phyloP scores from a whole-genome alignment of 2,329 filamentous ascomycete genomes.

The Ilyonectria sp. region DNA sequence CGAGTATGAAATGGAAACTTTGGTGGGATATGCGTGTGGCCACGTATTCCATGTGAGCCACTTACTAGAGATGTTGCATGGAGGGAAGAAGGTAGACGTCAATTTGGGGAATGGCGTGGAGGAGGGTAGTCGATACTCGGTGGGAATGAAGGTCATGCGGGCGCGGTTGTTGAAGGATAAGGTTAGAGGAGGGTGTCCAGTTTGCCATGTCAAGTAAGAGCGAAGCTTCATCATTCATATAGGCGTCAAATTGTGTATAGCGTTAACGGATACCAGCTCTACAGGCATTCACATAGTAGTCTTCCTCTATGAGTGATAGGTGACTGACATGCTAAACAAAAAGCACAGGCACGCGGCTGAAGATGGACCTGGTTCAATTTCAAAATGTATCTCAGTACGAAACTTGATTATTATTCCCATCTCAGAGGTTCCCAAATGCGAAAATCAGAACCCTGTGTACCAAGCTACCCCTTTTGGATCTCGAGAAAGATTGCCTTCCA shows the following conservation, averaged over 20 bases:
- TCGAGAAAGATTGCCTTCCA: slow-evolving; percentile 32
- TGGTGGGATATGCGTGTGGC: slow-evolving; percentile 86
- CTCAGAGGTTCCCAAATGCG: slow-evolving; percentile 36
- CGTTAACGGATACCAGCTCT: slow-evolving; percentile 19
- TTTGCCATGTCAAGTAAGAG: slow-evolving; percentile 60
- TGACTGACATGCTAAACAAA: not conserved
- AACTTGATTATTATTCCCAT: slow-evolving; percentile 44
- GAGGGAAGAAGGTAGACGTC: slow-evolving; percentile 62
- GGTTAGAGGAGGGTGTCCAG: slow-evolving; percentile 75
- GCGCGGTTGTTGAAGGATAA: slow-evolving; percentile 83
- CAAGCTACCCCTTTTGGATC: slow-evolving; percentile 36
- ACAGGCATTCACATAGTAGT: not conserved
- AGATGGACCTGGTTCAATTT: slow-evolving; percentile 36
- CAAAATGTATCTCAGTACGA: slow-evolving; percentile 47
- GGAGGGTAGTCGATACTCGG: slow-evolving; percentile 70
- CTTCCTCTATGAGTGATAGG: not conserved
- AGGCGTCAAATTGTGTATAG: slow-evolving; percentile 22
- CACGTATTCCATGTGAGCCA: slow-evolving; percentile 87
- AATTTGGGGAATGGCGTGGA: slow-evolving; percentile 62
- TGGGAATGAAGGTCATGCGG: slow-evolving; percentile 90
- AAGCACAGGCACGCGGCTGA: slow-evolving; percentile 3
- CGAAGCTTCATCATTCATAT: slow-evolving; percentile 23
- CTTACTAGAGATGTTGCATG: slow-evolving; percentile 70
- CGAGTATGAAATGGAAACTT: slow-evolving; percentile 77
- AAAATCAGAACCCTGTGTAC: slow-evolving; percentile 44